Conservation (phyloP, 208 protist genomes). For the Trypanosoma boissoni region DNA sequence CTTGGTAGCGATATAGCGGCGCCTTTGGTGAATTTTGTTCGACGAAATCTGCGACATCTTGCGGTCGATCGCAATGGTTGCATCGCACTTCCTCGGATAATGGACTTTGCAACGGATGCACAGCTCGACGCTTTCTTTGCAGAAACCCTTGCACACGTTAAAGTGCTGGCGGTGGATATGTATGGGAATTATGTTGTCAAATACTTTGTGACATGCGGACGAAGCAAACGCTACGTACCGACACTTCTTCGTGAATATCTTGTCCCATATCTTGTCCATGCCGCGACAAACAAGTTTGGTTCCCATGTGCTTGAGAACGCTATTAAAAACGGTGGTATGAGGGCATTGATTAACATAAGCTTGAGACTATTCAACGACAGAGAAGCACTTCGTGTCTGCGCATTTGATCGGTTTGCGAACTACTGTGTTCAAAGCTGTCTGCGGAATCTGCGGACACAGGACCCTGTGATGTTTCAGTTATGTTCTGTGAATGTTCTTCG, state of each 20-base stretch:
- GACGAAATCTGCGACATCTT: not conserved
- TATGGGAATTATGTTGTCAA: slow-evolving; percentile 15
- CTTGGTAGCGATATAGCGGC: not conserved
- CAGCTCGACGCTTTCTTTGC: slow-evolving; percentile 3
- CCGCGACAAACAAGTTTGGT: slow-evolving; percentile 14
- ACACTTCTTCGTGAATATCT: not conserved
- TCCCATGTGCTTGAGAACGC: slow-evolving; percentile 7
- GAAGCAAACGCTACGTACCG: not conserved
- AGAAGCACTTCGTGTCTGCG: not conserved
- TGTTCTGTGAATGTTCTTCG: not conserved
- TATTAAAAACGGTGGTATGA: not conserved
- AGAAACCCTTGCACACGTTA: not conserved
- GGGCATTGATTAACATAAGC: not conserved
- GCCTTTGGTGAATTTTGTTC: not conserved
- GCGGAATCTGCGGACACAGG: not conserved
- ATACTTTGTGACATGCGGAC: not conserved
- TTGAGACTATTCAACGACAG: not conserved
- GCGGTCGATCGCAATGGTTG: slow-evolving; percentile 2
- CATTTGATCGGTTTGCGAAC: slow-evolving; percentile 2
- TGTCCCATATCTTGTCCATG: not conserved
- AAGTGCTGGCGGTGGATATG: not conserved
- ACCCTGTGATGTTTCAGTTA: not conserved
- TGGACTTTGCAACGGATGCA: not conserved
- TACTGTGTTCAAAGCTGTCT: slow-evolving; percentile 8
- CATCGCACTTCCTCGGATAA: slow-evolving; percentile 10